Evolutionary conservation across 139 green algal genomes (phyloP), one percentile per base, ranked within the genome.

Genomic region (Trebouxia sp.): DNA sequence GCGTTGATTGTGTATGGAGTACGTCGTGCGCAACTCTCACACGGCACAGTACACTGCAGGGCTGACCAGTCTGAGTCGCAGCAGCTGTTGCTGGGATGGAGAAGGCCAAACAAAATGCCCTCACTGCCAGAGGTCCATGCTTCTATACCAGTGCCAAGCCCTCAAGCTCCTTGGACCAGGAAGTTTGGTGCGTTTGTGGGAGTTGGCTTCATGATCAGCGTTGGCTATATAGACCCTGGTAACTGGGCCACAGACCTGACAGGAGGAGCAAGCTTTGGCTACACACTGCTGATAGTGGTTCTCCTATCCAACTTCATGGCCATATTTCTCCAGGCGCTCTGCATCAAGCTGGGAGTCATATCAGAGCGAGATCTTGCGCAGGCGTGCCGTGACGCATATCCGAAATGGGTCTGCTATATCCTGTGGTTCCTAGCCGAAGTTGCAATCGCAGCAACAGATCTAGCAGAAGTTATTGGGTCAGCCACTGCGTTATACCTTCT

Each of bases 391-490:
- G 86, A 91, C 55, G 88, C 86, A 7, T 92, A 92, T 79, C 81
- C 81, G 10, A 80, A 75, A 15, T 79, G 35, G 76, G 35, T 85
- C 6, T 83, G 77, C 82, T 79, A 83, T 37, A 20, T 80, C 15
- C 82, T 94, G 42, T 94, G 89, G 89, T 11, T 91, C 5, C 38
- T 91, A 28, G 85, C 86, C 0, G 89, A 94, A 66, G 32, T 93
- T 5, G 90, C 89, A 37, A 94, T 94, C 76, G 81, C 74, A 5
- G 90, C 90, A 8, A 92, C 86, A 12, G 90, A 94, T 75, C 82
- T 94, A 62, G 86, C 89, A 6, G 87, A 91, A 76, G 79, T 91
- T 28, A 88, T 91, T 7, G 87, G 87, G 0, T 81, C 85, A 20
- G 85, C 85, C 10, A 80, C 82, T 22, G 87, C 87, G 0, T 70